These are phyloP conservation scores for Claviceps humidiphila DNA, from an alignment of 2,329 filamentous ascomycete genomes.

Conservation along the genomic window DNA sequence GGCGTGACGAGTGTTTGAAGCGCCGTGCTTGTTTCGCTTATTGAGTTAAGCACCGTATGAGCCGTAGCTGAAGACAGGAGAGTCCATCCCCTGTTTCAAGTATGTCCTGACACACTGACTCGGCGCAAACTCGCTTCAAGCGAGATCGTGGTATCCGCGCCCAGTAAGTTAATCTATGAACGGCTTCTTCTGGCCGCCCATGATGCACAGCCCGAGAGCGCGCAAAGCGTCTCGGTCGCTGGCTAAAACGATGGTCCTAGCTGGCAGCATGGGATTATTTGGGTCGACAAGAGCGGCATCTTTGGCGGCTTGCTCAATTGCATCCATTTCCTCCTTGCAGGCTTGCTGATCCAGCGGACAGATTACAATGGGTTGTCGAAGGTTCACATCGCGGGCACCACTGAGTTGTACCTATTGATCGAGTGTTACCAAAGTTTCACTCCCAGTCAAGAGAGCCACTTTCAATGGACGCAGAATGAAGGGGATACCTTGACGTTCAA, in stretches of 20 bases:
- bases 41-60: neutral
- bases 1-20: neutral
- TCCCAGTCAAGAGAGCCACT: neutral
- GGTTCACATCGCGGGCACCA: slow-evolving; percentile 72
- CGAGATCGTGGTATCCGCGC: neutral
- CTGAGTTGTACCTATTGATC: slow-evolving; percentile 64
- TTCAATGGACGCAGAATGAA: neutral
- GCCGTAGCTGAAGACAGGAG: neutral
- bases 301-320: slow-evolving; percentile 89
- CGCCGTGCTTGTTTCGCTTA: neutral
- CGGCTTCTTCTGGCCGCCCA: slow-evolving; percentile 51
- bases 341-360: slow-evolving; percentile 90
- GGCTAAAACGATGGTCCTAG: slow-evolving; percentile 66
- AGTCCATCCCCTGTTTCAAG: neutral
- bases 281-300: slow-evolving; percentile 80
- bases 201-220: slow-evolving; percentile 49
- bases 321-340: slow-evolving; percentile 97
- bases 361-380: slow-evolving; percentile 88
- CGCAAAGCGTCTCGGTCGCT: slow-evolving; percentile 54
- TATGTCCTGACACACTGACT: neutral
- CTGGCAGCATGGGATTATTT: slow-evolving; percentile 84
- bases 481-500: slow-evolving; percentile 69
- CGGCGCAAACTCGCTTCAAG: neutral
- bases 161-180: slow-evolving; percentile 41
- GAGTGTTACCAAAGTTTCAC: slow-evolving; percentile 10